Percentiles rank a stretch among this genome's conserved stretches.
These are phyloP conservation scores for Cladosporium sp. DNA, from an alignment of 2,329 filamentous ascomycete species.

Conservation along the genomic window DNA sequence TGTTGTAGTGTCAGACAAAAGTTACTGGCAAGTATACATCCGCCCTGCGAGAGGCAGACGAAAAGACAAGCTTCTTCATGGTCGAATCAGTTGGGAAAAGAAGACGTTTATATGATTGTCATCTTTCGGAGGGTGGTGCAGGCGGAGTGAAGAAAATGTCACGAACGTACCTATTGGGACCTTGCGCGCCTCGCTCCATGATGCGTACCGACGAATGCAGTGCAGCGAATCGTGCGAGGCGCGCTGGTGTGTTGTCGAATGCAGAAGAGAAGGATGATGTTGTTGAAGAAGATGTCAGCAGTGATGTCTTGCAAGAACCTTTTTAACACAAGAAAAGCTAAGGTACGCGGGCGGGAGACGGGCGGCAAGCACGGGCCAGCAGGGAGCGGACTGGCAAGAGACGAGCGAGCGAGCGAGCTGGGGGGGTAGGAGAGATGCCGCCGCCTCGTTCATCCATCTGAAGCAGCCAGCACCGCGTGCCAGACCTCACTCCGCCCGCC, in stretches of 20 bases:
- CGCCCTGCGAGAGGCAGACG: conserved; percentile 63
- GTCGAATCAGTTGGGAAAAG: conserved; percentile 88
- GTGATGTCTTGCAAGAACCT: background rate
- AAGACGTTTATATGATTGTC: conserved; percentile 73
- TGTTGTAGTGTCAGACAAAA: conserved; percentile 65
- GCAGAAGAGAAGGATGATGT: background rate
- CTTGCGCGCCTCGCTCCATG: background rate
- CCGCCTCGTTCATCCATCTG: background rate
- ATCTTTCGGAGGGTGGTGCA: conserved; percentile 56
- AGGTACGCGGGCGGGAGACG: background rate
- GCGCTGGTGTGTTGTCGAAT: background rate
- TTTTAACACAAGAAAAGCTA: conserved; percentile 1
- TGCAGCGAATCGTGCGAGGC: background rate
- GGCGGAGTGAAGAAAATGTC: conserved; percentile 12
- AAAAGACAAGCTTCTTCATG: conserved; percentile 75
- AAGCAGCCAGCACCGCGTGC: background rate
- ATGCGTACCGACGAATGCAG: background rate
- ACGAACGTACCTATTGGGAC: conserved; percentile 13
- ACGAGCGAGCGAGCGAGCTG: background rate
- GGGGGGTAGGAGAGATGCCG: background rate
- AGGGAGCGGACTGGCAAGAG: background rate
- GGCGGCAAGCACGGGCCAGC: background rate
- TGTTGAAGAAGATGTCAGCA: conserved; percentile 5
- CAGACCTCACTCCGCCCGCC: background rate
- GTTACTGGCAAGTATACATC: conserved; percentile 92